These are phyloP conservation scores for Nannochloris sp. DNA, from an alignment of 139 green algal species.

Conservation along the genomic window DNA sequence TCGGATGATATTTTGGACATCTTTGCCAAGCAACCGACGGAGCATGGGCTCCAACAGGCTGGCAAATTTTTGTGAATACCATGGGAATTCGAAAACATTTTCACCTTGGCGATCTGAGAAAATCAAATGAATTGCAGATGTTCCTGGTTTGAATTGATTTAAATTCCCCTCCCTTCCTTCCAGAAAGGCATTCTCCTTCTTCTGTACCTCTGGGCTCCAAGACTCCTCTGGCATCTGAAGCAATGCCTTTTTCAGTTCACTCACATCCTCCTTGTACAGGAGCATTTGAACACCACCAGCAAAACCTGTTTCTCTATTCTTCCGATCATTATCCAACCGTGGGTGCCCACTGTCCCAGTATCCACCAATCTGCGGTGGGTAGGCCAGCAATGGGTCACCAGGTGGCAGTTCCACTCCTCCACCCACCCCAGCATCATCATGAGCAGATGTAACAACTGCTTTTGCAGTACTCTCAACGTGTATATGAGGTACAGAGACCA, in stretches of 20 bases:
- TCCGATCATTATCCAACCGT: constrained; percentile 27
- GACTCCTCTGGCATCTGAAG: not conserved
- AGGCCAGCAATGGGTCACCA: constrained; percentile 6
- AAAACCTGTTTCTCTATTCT: constrained; percentile 8
- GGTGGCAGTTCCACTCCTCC: not conserved
- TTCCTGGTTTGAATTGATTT: constrained; percentile 52
- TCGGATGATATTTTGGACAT: constrained; percentile 55
- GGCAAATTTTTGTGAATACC: constrained; percentile 42
- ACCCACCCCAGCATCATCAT: not conserved
- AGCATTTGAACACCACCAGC: constrained; percentile 40
- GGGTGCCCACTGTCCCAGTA: constrained; percentile 46
- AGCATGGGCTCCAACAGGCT: constrained; percentile 45
- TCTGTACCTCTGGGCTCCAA: constrained; percentile 28
- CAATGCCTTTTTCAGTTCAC: constrained; percentile 24
- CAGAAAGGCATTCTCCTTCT: constrained; percentile 39
- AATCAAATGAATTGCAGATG: constrained; percentile 40
- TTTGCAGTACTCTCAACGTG: constrained; percentile 18
- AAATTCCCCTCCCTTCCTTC: constrained; percentile 36
- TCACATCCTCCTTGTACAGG: constrained; percentile 31
- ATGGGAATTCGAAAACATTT: constrained; percentile 54
- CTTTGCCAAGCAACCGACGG: constrained; percentile 27
- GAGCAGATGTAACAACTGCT: not conserved
- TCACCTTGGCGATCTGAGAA: constrained; percentile 45
- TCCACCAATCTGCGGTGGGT: constrained; percentile 4
- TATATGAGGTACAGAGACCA: constrained; percentile 58